phyloP scores from a whole-genome alignment of 306 rosid genomes.

The Rosa chinensis region DNA sequence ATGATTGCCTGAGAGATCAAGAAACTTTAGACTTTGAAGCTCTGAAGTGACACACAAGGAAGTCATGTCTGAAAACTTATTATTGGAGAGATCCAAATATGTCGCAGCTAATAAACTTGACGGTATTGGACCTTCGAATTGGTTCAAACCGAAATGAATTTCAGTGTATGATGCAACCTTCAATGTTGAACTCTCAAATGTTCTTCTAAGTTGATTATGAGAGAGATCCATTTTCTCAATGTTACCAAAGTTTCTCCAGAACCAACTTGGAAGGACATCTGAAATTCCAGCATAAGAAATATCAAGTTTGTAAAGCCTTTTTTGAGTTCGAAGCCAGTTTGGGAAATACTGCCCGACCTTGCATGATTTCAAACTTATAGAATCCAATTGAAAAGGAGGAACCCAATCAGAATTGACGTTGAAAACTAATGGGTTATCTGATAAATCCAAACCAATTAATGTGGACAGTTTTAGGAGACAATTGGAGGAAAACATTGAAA shows the following conservation, averaged over 20 bases:
- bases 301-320: neutral
- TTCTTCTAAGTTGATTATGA: neutral
- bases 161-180: neutral
- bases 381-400: neutral
- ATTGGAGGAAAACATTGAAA: no score
- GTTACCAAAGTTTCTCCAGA: neutral
- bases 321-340: neutral
- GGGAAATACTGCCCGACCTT: neutral
- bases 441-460: neutral
- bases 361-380: neutral
- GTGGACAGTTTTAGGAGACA: no score
- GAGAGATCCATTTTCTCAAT: rapidly evolving
- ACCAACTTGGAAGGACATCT: neutral
- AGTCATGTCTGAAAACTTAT: neutral
- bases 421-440: neutral
- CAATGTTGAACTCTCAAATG: neutral
- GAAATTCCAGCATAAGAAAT: neutral
- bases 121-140: constrained; percentile 1
- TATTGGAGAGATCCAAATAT: neutral
- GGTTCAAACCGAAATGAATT: neutral
- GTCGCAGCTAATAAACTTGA: neutral
- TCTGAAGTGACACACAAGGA: neutral
- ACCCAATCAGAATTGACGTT: neutral
- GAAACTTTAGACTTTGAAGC: rapidly evolving
- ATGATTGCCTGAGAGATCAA: neutral